Conservation (phyloP, 2,329 filamentous ascomycete genomes). For the Penicillium sp. region DNA sequence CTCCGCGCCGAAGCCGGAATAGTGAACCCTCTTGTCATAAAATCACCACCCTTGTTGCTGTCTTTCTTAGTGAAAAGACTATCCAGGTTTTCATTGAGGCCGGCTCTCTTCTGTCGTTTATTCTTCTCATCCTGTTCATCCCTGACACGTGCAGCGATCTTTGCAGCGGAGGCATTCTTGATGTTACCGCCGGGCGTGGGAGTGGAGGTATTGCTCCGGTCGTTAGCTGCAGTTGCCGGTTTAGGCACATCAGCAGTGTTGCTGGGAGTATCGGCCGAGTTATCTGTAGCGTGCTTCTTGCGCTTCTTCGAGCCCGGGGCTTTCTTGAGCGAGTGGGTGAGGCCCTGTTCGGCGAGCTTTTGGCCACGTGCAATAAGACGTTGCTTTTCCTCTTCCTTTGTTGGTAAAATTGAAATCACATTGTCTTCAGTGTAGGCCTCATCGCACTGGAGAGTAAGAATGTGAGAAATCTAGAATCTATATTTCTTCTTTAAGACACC, state of each 20-base stretch:
- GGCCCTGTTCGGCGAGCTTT: slow-evolving; percentile 67
- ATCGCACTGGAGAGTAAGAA: slow-evolving; percentile 61
- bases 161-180: slow-evolving; percentile 84
- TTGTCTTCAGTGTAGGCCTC: slow-evolving; percentile 71
- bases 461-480: background rate
- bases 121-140: slow-evolving; percentile 82
- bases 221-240: slow-evolving; percentile 7
- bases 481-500: background rate
- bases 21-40: slow-evolving; percentile 60
- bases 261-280: slow-evolving; percentile 31
- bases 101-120: slow-evolving; percentile 72
- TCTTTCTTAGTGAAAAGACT: slow-evolving; percentile 54
- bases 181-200: slow-evolving; percentile 58
- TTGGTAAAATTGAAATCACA: slow-evolving; percentile 78
- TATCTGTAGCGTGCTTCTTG: slow-evolving; percentile 64
- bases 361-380: slow-evolving; percentile 66
- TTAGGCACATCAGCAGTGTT: slow-evolving; percentile 39
- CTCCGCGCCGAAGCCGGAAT: slow-evolving; percentile 48
- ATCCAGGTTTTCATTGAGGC: slow-evolving; percentile 57
- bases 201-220: slow-evolving; percentile 33
- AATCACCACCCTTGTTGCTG: slow-evolving; percentile 50
- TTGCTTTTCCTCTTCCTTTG: slow-evolving; percentile 67
- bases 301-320: slow-evolving; percentile 66
- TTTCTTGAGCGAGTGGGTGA: slow-evolving; percentile 89
- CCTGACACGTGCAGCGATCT: slow-evolving; percentile 80